phyloP scores from a whole-genome alignment of 805 yeast genomes.

The Saturnispora gosingensis region DNA sequence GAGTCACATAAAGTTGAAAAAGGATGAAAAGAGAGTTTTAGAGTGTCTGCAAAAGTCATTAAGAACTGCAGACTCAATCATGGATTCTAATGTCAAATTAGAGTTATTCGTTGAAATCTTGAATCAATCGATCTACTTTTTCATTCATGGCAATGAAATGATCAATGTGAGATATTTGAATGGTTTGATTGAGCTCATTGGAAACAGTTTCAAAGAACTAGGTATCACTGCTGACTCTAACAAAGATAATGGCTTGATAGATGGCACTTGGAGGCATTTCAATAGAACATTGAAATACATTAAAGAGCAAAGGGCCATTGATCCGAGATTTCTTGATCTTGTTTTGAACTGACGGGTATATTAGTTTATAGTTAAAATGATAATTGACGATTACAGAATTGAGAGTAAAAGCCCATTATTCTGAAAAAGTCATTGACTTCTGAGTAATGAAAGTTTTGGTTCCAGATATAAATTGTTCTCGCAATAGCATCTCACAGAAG shows the following conservation, averaged over 20 bases:
- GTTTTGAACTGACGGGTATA: not conserved
- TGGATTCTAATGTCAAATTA: slow-evolving; percentile 65
- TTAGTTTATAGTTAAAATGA: not conserved
- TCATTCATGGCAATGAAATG: slow-evolving; percentile 66
- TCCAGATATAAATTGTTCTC: too few species aligned
- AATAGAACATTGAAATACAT: slow-evolving; percentile 67
- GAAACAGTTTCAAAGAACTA: slow-evolving; percentile 43
- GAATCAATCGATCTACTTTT: slow-evolving; percentile 76
- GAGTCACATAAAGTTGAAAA: slow-evolving; percentile 21
- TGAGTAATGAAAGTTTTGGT: too few species aligned
- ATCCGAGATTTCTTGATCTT: slow-evolving; percentile 44
- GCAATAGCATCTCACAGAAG: too few species aligned
- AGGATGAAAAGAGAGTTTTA: slow-evolving; percentile 61
- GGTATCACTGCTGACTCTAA: slow-evolving; percentile 6
- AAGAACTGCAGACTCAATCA: slow-evolving; percentile 87
- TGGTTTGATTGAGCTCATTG: slow-evolving; percentile 77
- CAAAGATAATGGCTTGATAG: slow-evolving; percentile 8
- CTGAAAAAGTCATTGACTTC: too few species aligned
- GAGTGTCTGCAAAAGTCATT: slow-evolving; percentile 86
- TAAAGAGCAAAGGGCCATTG: slow-evolving; percentile 55
- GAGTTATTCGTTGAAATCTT: slow-evolving; percentile 86
- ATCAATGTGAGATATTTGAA: slow-evolving; percentile 71
- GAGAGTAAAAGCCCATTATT: not conserved
- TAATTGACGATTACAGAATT: not conserved
- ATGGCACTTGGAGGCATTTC: slow-evolving; percentile 44